Conservation (phyloP, 148 eudicot genomes). For the Camellia japonica region DNA sequence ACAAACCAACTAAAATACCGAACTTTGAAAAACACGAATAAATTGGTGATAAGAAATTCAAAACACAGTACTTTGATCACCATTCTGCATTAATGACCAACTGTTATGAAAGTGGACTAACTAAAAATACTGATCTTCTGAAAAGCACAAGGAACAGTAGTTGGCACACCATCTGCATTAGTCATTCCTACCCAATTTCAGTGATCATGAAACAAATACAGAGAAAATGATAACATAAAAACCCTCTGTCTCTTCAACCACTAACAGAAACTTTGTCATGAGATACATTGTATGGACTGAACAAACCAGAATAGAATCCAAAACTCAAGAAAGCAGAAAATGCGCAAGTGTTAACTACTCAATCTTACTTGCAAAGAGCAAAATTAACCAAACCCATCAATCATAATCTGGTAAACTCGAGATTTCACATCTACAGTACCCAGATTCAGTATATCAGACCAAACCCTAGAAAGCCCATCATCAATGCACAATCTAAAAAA, state of each 20-base stretch:
- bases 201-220: neutral
- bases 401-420: neutral
- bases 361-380: neutral
- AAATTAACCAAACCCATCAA: conserved; percentile 4
- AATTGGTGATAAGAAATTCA: too few relatives aligned
- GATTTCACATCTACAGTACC: neutral
- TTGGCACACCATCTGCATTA: neutral
- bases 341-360: neutral
- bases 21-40: neutral
- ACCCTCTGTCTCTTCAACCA: neutral
- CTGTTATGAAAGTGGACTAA: neutral
- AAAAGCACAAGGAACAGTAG: neutral
- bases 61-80: too few relatives aligned
- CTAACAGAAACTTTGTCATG: neutral
- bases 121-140: neutral
- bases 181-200: neutral
- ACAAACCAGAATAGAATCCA: conserved; percentile 4
- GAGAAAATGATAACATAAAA: neutral
- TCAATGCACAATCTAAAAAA: neutral
- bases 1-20: neutral
- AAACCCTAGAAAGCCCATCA: conserved; percentile 12
- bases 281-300: neutral
- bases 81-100: too few relatives aligned
- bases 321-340: neutral
- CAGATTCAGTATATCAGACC: neutral